Base-by-base conservation (phyloP, 164 flowering plant genomes). In the Liriodendron chinense region DNA sequence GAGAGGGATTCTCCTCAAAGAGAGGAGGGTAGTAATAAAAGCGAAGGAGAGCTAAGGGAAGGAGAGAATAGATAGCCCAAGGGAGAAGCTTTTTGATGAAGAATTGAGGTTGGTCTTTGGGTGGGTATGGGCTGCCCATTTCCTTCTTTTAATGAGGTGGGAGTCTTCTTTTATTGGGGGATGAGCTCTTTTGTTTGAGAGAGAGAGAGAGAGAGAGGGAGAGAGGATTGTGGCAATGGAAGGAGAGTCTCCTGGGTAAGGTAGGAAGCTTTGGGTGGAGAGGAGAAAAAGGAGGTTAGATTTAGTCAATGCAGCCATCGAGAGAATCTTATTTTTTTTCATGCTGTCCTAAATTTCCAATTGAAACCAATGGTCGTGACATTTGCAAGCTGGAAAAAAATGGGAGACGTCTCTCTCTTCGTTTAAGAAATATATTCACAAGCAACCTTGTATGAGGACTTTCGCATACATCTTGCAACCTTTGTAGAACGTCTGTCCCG, bases 31-130 rank as follows among this genome's bases (percentile, higher is more conserved):
- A 83, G 28, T 86, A 80, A 78, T 85, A 92, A 7, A 92, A 80
- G 34, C 82, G 85, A 74, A 90, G 47, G 74, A 91, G 75, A 68
- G 86, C 84, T 18, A 89, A 47, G 25, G 88, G 86, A 69, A 88
- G 57, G 64, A 92, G 79, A 13, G 84, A 85, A 78, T 84, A 91
- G 8, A 91, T 76, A 22, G 86, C 69, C 72, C 75, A 89, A 49
- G 86, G 84, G 9, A 89, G 68, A 65, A 89, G 81, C 79, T 83
- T 93, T 72, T 74, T 89, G 72, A 72, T 89, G 63, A 83, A 68
- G 66, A 74, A 75, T 25, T 77, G 73, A 47, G 75, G 1, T 22
- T 84, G 86, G 59, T 84, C 85, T 79, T 86, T 86, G 85, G 83
- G 77, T 69, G 81, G 78, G 70, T 24, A 77, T 25, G 80, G 62